Base-by-base conservation (phyloP, 345 rosid genomes). In the Clausena lansium region DNA sequence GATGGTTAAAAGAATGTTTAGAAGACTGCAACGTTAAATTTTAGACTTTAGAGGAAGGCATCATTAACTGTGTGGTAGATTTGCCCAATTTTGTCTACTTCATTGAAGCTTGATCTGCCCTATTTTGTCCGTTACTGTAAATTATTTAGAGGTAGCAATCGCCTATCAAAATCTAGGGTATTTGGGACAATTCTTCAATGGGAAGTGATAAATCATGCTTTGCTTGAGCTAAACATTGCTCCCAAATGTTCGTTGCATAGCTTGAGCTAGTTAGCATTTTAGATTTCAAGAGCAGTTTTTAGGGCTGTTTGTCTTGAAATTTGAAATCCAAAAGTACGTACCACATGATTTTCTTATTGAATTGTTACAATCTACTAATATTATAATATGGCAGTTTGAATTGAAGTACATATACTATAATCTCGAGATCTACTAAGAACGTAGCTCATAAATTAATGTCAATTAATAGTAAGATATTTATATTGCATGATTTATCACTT, bases 1-100 rank as follows among this genome's bases (percentile, higher is more conserved):
- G 99, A 72, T 92, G 94, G 86, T 84, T 94, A 85, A 94, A 94
- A 76, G 99, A 96, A 81, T 96, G 98, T 82, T 84, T 92, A 74
- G 98, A 96, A 90, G 98, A 96, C 83, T 92, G 45, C 3, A 39
- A 10, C 7, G 47, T 13, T 2, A 30, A 30, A 2, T 30, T 1
- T 30, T 30, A 2, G 2, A 30, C 2, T 30, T 30, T 13, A 45
- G 47, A 41, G 50, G 50, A 41, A 96, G 79, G 97, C 99, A 54
- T 87, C 95, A 61, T 78, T 96, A 74, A 94, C 91, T 41, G 97
- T 96, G 76, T 93, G 99, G 98, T 95, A 91, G 87, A 94, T 96
- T 76, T 86, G 95, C 95, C 41, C 83, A 85, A 78, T 96, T 94
- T 77, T 82, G 91, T 94, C 78, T 91, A 97, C 70, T 92, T 96